Conservation (phyloP, 768 basidiomycete genomes). For the Pleurotus ostreatus region DNA sequence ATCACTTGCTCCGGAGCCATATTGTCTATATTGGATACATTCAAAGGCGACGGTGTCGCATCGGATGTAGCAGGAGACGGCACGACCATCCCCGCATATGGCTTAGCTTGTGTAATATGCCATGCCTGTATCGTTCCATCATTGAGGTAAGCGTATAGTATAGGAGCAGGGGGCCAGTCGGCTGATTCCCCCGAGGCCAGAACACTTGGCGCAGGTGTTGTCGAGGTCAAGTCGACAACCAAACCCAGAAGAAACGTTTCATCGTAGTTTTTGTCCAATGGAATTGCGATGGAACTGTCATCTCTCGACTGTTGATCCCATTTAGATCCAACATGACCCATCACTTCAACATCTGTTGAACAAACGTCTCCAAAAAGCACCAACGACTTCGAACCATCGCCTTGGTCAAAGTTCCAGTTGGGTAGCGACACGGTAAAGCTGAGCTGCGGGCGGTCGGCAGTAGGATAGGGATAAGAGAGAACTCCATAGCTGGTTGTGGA, state of each 20-base stretch:
- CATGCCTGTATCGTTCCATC: conserved; percentile 77
- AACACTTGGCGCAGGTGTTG: neutral
- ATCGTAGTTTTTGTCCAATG: conserved; percentile 62
- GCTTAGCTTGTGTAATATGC: conserved; percentile 47
- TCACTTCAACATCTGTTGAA: conserved; percentile 44
- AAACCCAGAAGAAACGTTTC: conserved; percentile 69
- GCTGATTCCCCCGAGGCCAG: conserved; percentile 6
- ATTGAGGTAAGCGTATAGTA: conserved; percentile 72
- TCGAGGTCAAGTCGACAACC: conserved; percentile 56
- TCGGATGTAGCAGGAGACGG: conserved; percentile 14
- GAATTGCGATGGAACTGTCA: conserved; percentile 40
- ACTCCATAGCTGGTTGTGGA: conserved; percentile 33
- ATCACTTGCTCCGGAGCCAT: conserved; percentile 1
- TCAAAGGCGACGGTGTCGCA: conserved; percentile 10
- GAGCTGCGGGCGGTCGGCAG: conserved; percentile 34
- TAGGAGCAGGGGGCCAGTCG: conserved; percentile 33
- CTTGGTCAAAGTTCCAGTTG: conserved; percentile 42
- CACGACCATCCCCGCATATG: conserved; percentile 55
- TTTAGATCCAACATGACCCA: conserved; percentile 33
- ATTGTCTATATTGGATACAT: conserved; percentile 18
- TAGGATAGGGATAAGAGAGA: conserved; percentile 34
- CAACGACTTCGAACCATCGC: conserved; percentile 36
- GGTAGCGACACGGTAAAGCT: conserved; percentile 34
- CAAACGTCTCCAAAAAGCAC: conserved; percentile 42
- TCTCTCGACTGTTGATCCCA: conserved; percentile 51